Evolutionary conservation across 1,139 yeast species (phyloP).

Genomic region (Oligophagozyma castellii): DNA sequence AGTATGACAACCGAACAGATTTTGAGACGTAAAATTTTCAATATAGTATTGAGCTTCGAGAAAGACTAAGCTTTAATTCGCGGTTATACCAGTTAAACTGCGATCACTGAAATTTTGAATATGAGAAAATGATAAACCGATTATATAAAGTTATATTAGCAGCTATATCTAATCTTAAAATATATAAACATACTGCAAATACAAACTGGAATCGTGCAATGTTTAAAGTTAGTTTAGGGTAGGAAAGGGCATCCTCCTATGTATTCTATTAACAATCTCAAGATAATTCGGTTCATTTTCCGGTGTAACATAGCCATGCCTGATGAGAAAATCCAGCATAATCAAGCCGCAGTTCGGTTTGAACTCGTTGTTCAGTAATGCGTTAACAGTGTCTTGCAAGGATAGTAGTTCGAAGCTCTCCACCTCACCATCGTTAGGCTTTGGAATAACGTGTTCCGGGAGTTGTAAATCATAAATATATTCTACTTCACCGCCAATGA

Average conservation of each 20-base stretch:
- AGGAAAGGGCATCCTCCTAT: constrained; percentile 64
- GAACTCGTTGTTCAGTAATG: constrained; percentile 44
- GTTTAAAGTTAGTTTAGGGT: constrained; percentile 22
- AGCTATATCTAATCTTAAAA: not conserved
- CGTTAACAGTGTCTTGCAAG: constrained; percentile 39
- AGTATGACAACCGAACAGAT: constrained; percentile 52
- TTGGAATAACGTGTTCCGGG: constrained; percentile 38
- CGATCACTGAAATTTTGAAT: too few species aligned
- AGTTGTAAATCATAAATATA: constrained; percentile 61
- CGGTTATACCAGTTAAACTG: not conserved
- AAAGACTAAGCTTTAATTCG: constrained; percentile 33
- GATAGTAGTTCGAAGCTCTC: constrained; percentile 54
- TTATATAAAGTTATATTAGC: too few species aligned
- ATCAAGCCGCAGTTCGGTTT: constrained; percentile 84
- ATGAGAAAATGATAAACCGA: too few species aligned
- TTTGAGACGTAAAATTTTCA: constrained; percentile 64
- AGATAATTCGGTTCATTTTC: constrained; percentile 50
- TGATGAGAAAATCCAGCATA: constrained; percentile 65
- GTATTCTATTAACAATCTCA: constrained; percentile 45
- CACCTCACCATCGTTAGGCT: constrained; percentile 79
- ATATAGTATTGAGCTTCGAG: constrained; percentile 70
- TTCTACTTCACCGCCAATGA: constrained; percentile 83
- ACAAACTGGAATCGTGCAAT: too few species aligned
- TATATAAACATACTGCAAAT: not conserved
- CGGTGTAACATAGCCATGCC: constrained; percentile 58